phyloP scores from a whole-genome alignment of 306 rosid species.

The Sesbania bispinosa region DNA sequence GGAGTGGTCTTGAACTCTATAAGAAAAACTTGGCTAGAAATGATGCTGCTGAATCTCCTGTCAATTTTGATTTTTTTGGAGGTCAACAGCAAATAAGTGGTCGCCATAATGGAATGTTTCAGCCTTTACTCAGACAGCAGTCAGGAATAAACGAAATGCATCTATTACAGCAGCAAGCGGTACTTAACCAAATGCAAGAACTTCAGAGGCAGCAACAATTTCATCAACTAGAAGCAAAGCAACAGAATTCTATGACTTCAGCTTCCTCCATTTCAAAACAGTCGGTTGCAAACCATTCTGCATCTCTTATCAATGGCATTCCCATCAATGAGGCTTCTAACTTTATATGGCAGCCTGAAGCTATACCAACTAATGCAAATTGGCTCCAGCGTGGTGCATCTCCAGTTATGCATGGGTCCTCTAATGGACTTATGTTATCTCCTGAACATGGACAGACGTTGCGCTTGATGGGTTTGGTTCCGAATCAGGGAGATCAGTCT shows the following conservation, averaged over 20 bases:
- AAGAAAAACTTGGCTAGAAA: conserved; percentile 53
- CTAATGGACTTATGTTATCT: conserved; percentile 65
- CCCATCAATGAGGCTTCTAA: conserved; percentile 73
- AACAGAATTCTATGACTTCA: conserved; percentile 57
- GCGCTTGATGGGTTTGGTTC: conserved; percentile 64
- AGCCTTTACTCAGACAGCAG: conserved; percentile 74
- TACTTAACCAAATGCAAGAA: conserved; percentile 68
- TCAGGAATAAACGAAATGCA: conserved; percentile 70
- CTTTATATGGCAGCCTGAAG: conserved; percentile 71
- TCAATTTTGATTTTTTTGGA: conserved; percentile 85
- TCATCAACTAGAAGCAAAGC: conserved; percentile 75
- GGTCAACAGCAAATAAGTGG: conserved; percentile 82
- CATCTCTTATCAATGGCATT: conserved; percentile 68
- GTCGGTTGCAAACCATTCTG: conserved; percentile 54
- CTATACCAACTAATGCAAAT: conserved; percentile 53
- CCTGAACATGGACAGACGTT: conserved; percentile 80
- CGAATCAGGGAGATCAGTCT: conserved; percentile 82
- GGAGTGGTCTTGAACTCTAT: conserved; percentile 63
- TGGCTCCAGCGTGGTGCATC: conserved; percentile 79
- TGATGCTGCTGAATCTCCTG: conserved; percentile 73
- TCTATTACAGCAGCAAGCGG: conserved; percentile 70
- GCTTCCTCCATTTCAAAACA: conserved; percentile 56
- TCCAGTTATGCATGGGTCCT: conserved; percentile 65
- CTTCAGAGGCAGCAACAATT: conserved; percentile 83
- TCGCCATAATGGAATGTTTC: conserved; percentile 59